Base-by-base conservation (phyloP, 768 basidiomycete species). In the Lactarius tabidus region DNA sequence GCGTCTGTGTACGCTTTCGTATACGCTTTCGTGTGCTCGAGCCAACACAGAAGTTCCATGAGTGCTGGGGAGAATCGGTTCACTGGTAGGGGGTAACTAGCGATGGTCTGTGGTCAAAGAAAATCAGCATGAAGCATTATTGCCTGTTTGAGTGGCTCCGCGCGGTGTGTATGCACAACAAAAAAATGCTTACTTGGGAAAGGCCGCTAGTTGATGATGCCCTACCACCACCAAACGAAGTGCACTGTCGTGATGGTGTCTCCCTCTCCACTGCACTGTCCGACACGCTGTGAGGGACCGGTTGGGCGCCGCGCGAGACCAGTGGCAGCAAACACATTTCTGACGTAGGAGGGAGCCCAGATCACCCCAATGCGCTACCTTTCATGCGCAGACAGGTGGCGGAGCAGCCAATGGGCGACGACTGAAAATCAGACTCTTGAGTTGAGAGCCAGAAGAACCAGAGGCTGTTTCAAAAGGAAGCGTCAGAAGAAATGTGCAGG, bases 211-310 rank as follows among this genome's bases (percentile, higher is more conserved):
- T 75, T 0, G 78, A 79, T 41, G 76, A 71, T 26, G 79, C 81
- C 15, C 71, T 71, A 29, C 85, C 84, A 65, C 80, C 83, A 33
- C 88, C 86, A 23, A 84, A 83, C 0, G 83, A 84, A 39, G 84
- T 78, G 48, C 82, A 80, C 66, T 83, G 83, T n/a, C n/a, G n/a
- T n/a, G n/a, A n/a, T n/a, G n/a, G n/a, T 8, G 79, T 80, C 59
- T 75, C 79, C 20, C 78, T 77, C 0, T 71, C 65, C 8, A 33
- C 38, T 3, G 80, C 79, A 9, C 75, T 73, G 6, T 83, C 80
- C 1, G 79, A 77, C 17, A 71, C 64, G 54, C 71, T 74, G 35
- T 72, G 67, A 8, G 66, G 72, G 14, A 31, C 60, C 56, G 71
- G 64, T 26, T 60, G 57, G 33, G 56, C 57, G 43, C 18, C 8